These are phyloP conservation scores for Cercis canadensis DNA, from an alignment of 306 rosid genomes.

Conservation along the genomic window DNA sequence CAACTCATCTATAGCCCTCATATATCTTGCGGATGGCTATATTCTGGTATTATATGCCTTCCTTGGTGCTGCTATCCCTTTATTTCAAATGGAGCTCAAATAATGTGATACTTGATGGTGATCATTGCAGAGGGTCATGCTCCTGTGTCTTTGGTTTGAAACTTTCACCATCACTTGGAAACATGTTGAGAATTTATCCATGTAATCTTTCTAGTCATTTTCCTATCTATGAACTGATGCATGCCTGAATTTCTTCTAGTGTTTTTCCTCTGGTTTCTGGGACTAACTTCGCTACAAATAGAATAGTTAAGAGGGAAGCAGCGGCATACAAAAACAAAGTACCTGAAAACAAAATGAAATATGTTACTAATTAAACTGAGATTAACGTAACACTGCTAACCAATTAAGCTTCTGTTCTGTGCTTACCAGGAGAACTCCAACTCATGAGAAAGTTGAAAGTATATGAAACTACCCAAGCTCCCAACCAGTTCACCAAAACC, in stretches of 20 bases:
- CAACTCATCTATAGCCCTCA: slow-evolving; percentile 6
- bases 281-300: slow-evolving; percentile 73
- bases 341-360: slow-evolving; percentile 50
- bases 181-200: neutral
- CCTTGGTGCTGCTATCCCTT: neutral
- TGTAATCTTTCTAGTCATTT: neutral
- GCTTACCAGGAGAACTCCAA: slow-evolving; percentile 77
- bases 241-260: slow-evolving; percentile 81
- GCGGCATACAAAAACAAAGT: slow-evolving; percentile 74
- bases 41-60: slow-evolving; percentile 11
- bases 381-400: too few relatives aligned
- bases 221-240: slow-evolving; percentile 51
- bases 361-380: neutral
- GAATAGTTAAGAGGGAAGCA: slow-evolving; percentile 64
- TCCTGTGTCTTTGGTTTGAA: neutral
- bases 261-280: slow-evolving; percentile 98
- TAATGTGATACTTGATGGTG: slow-evolving; percentile 23
- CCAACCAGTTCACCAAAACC: slow-evolving; percentile 76
- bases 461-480: slow-evolving; percentile 84
- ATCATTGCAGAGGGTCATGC: neutral
- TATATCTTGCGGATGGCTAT: neutral
- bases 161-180: slow-evolving; percentile 1
- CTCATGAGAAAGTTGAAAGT: slow-evolving; percentile 81
- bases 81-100: slow-evolving; percentile 21
- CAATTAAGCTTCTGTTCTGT: neutral